Evolutionary conservation across 2,329 filamentous ascomycete genomes (phyloP), one percentile per base, ranked within the genome.

Genomic region (Fusarium hainanense): DNA sequence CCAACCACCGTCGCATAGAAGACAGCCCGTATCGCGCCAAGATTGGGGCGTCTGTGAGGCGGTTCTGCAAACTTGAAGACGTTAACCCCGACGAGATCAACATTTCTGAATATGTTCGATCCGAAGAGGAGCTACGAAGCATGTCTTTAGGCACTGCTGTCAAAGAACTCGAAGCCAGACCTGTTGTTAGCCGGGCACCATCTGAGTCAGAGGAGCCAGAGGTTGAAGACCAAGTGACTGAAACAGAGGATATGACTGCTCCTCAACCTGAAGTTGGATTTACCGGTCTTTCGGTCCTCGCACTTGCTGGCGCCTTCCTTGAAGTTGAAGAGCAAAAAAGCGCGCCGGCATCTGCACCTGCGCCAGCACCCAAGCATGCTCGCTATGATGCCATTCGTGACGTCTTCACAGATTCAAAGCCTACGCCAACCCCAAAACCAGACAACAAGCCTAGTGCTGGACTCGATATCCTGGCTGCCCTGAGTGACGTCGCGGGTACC

Each of bases 311-410:
- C 21, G 77, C 77, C 23, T 78, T 74, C 61, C 66, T 78, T 12
- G 74, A 74, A 49, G 76, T 77, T 13, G 70, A 77, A 54, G 74
- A 77, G 37, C 58, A 68, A 10, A 73, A 68, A 16, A 76, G 75
- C 51, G 66, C 67, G 6, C 68, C 74, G 8, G 70, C 72, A 18
- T 66, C 75, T 28, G 68, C 21, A 14, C 50, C 50, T 16, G 27
- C 72, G 4, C 32, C 32, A 34, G 32, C 32, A 34, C 71, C 78
- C 3, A 79, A 79, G 61, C 74, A 72, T 28, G 76, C 77, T 54
- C 76, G 77, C 50, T 80, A 80, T 52, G 78, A 80, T 65, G 78
- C 78, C n/a, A 79, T 80, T 54, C 77, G 78, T n/a, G 82, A 83
- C 60, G 78, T 83, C 30, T 83, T 83, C 65, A 79, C 79, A 14